These are phyloP conservation scores for Funneliformis mosseae DNA, from an alignment of 192 early-diverging fungal genomes.

Conservation along the genomic window DNA sequence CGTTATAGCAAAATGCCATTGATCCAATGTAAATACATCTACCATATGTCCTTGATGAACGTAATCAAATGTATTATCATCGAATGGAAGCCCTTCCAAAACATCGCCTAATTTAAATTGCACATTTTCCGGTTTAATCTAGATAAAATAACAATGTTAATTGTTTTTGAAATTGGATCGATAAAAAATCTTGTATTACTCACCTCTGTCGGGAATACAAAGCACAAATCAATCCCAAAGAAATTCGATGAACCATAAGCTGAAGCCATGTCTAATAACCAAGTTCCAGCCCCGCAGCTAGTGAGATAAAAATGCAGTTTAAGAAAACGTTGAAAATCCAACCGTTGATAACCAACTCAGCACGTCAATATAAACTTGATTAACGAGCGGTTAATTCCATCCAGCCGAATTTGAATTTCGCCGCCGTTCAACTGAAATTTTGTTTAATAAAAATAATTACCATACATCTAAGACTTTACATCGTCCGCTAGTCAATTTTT, in stretches of 20 bases:
- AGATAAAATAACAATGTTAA: neutral
- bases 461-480: neutral
- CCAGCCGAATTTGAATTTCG: no score
- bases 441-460: neutral
- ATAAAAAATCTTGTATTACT: neutral
- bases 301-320: neutral
- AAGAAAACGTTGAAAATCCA: no score
- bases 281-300: neutral
- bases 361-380: no score
- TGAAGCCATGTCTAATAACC: neutral
- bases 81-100: neutral
- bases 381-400: neutral
- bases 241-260: neutral
- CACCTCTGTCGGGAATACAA: neutral
- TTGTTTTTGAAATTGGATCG: no score
- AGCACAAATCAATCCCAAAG: neutral
- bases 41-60: neutral
- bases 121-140: neutral
- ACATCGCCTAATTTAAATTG: neutral
- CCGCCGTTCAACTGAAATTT: no score
- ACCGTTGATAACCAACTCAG: no score
- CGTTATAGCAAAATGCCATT: neutral
- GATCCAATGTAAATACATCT: neutral
- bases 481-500: neutral
- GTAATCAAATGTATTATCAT: slow-evolving; percentile 15